A percentile compares a stretch with the other conserved stretches of the same genome.
These are phyloP conservation scores for Fulvia fulva DNA, from an alignment of 2,329 filamentous ascomycete species.

Conservation along the genomic window DNA sequence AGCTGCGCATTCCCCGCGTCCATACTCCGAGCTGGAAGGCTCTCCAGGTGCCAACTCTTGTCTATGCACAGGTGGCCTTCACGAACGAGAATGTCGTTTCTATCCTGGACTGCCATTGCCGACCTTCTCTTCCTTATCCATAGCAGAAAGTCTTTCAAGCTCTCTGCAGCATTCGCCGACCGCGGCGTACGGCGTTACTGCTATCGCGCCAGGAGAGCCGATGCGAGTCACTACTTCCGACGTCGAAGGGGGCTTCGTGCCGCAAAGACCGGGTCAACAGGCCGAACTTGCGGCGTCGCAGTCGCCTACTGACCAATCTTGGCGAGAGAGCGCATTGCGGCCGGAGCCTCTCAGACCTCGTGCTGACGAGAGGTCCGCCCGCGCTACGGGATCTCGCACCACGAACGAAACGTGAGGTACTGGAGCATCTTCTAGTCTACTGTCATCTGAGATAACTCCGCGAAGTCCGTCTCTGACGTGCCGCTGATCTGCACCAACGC, in stretches of 20 bases:
- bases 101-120: slow-evolving; percentile 19
- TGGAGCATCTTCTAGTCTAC: background rate
- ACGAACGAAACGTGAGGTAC: background rate
- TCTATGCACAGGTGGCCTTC: slow-evolving; percentile 21
- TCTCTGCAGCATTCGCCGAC: slow-evolving; percentile 4
- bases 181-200: background rate
- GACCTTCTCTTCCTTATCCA: slow-evolving; percentile 1
- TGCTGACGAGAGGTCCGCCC: background rate
- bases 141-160: background rate
- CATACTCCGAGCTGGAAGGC: slow-evolving; percentile 18
- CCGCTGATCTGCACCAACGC: background rate
- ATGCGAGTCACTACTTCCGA: background rate
- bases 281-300: slow-evolving; percentile 5
- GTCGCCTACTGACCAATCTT: background rate
- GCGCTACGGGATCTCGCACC: background rate
- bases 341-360: background rate
- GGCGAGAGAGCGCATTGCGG: background rate
- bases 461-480: background rate
- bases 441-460: background rate
- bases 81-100: slow-evolving; percentile 13
- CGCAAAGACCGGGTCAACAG: slow-evolving; percentile 9
- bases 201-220: background rate
- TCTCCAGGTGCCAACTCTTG: slow-evolving; percentile 14
- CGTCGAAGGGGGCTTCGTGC: background rate
- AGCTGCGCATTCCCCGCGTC: slow-evolving; percentile 3